Percentiles rank a stretch among this genome's conserved stretches.
Conservation (phyloP, 345 rosid species). For the Lepidium sativum region DNA sequence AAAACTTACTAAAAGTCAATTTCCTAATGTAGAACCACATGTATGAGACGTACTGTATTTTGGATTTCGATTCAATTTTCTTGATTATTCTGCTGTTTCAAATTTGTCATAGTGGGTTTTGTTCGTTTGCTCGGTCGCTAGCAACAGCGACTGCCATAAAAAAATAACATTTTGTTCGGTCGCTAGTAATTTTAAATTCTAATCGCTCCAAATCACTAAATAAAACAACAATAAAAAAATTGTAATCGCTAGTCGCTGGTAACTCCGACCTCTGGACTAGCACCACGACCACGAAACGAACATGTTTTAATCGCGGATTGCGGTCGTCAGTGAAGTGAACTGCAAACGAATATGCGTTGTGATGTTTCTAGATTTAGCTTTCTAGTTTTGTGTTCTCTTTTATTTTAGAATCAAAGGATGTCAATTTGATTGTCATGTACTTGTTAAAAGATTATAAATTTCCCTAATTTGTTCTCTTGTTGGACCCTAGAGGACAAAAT, state of each 20-base stretch:
- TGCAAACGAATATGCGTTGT: not conserved
- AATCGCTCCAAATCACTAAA: too few relatives aligned
- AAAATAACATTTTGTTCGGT: too few relatives aligned
- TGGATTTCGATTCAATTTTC: not conserved
- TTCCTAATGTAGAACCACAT: not conserved
- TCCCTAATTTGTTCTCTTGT: too few relatives aligned
- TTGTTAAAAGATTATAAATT: not conserved
- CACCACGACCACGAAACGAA: too few relatives aligned
- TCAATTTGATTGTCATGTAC: not conserved
- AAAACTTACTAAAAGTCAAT: not conserved
- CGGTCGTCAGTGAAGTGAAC: too few relatives aligned
- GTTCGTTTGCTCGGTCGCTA: too few relatives aligned
- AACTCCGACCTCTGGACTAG: too few relatives aligned
- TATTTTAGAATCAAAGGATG: not conserved
- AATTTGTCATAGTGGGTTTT: conserved; percentile 2
- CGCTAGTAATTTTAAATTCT: too few relatives aligned
- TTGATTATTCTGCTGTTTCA: not conserved
- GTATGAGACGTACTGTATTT: not conserved
- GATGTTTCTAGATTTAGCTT: not conserved
- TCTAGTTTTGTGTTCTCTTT: not conserved
- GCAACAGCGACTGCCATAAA: too few relatives aligned
- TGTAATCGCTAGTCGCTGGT: too few relatives aligned
- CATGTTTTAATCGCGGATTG: too few relatives aligned
- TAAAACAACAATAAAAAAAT: too few relatives aligned
- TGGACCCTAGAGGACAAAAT: not conserved